Evolutionary conservation across 1,139 yeast species (phyloP).

Genomic region (Diutina catenulata): DNA sequence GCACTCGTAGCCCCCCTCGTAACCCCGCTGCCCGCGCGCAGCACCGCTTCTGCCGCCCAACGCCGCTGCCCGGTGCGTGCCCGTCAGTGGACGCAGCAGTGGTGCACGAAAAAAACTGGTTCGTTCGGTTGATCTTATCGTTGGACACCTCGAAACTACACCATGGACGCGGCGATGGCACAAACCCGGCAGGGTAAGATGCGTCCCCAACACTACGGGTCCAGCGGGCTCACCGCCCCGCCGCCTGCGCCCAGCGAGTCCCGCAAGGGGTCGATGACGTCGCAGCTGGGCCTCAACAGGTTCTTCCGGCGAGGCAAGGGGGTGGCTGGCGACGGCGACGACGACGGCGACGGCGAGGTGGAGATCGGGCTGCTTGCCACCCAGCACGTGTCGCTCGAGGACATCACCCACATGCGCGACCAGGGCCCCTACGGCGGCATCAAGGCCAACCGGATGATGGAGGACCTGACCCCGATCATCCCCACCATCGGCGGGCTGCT

Average conservation of each 20-base stretch:
- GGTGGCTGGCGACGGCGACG: constrained; percentile 30
- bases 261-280: constrained; percentile 32
- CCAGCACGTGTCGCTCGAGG: constrained; percentile 43
- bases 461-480: constrained; percentile 60
- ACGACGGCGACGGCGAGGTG: constrained; percentile 39
- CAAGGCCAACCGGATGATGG: constrained; percentile 12
- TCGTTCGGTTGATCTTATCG: constrained; percentile 7
- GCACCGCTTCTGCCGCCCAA: too few species aligned
- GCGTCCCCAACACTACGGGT: constrained; percentile 9
- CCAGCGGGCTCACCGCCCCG: constrained; percentile 6
- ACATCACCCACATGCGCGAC: constrained; percentile 49
- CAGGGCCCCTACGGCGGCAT: constrained; percentile 48
- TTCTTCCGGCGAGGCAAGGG: constrained; percentile 31
- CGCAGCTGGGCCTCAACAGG: constrained; percentile 25
- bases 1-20: too few species aligned
- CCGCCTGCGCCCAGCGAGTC: constrained; percentile 11
- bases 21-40: too few species aligned
- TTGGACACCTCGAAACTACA: constrained; percentile 7
- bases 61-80: too few species aligned
- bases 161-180: constrained; percentile 6
- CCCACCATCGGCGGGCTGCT: constrained; percentile 35
- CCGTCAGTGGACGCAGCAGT: constrained; percentile 10
- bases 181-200: constrained; percentile 15
- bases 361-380: constrained; percentile 24
- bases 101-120: constrained; percentile 7